Percentiles rank a stretch among this genome's conserved stretches.
phyloP scores from a whole-genome alignment of 176 grass and related monocot species.

The Musa beccarii region DNA sequence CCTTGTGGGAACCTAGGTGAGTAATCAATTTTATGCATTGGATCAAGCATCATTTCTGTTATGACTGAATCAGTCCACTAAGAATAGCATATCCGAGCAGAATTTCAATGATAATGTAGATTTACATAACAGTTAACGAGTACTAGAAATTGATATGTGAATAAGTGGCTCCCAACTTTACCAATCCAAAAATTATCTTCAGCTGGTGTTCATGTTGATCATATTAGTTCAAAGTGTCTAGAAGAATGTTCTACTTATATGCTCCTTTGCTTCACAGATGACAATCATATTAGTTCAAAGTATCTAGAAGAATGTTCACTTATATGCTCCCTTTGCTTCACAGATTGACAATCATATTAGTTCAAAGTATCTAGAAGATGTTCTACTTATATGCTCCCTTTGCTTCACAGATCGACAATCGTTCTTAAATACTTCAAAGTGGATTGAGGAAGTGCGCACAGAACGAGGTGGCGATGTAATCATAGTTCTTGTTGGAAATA shows the following conservation, averaged over 20 bases:
- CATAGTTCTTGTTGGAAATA: constrained; percentile 4
- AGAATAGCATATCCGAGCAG: too few relatives aligned
- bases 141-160: too few relatives aligned
- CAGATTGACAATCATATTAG: not conserved
- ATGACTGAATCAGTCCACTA: too few relatives aligned
- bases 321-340: not conserved
- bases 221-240: not conserved
- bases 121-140: too few relatives aligned
- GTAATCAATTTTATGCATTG: too few relatives aligned
- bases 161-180: not conserved
- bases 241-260: not conserved
- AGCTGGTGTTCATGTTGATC: not conserved
- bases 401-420: not conserved
- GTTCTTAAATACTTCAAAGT: not conserved
- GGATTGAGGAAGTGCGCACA: not conserved
- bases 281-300: not conserved
- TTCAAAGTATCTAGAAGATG: not conserved
- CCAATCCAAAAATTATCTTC: not conserved
- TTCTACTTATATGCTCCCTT: not conserved
- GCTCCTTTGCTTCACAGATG: not conserved
- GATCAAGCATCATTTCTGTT: too few relatives aligned
- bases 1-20: too few relatives aligned
- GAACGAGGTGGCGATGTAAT: constrained; percentile 1
- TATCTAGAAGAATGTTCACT: not conserved
- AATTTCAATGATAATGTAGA: too few relatives aligned